A percentile compares a stretch with the other conserved stretches of the same genome.
Evolutionary conservation across 1,284 basidiomycete species (phyloP).

Genomic region (Hemileccinum hortonii): DNA sequence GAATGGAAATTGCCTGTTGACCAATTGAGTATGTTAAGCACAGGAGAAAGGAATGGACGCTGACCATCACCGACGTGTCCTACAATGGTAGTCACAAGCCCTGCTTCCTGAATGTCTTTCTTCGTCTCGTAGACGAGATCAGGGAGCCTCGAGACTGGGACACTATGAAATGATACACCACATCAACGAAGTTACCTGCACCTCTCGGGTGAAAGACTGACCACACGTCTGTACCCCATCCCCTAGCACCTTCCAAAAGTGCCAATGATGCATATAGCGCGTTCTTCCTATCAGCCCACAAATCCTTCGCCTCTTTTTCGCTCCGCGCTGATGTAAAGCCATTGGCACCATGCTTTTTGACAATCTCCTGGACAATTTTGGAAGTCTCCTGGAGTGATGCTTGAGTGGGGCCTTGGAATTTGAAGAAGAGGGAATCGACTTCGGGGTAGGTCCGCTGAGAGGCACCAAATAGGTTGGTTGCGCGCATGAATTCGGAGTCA

Average conservation of each 20-base stretch:
- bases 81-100: constrained; percentile 64
- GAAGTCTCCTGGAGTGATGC: constrained; percentile 65
- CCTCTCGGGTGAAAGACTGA: constrained; percentile 35
- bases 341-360: constrained; percentile 64
- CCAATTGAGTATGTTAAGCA: background rate
- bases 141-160: constrained; percentile 80
- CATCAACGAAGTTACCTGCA: constrained; percentile 1
- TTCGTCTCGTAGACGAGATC: constrained; percentile 75
- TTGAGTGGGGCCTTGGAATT: constrained; percentile 74
- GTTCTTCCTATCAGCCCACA: constrained; percentile 89
- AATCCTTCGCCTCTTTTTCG: constrained; percentile 67
- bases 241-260: constrained; percentile 57
- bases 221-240: constrained; percentile 88
- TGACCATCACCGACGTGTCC: constrained; percentile 87
- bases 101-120: constrained; percentile 61
- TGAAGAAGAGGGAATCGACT: constrained; percentile 81
- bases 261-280: constrained; percentile 74
- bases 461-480: constrained; percentile 65
- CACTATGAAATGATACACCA: constrained; percentile 42
- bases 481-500: constrained; percentile 69
- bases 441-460: constrained; percentile 63
- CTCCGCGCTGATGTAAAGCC: constrained; percentile 69
- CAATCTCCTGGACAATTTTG: constrained; percentile 54
- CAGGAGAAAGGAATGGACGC: constrained; percentile 20
- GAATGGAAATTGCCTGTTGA: constrained; percentile 54